phyloP scores from a whole-genome alignment of 2,329 filamentous ascomycete species.

The Fusarium drepaniforme region DNA sequence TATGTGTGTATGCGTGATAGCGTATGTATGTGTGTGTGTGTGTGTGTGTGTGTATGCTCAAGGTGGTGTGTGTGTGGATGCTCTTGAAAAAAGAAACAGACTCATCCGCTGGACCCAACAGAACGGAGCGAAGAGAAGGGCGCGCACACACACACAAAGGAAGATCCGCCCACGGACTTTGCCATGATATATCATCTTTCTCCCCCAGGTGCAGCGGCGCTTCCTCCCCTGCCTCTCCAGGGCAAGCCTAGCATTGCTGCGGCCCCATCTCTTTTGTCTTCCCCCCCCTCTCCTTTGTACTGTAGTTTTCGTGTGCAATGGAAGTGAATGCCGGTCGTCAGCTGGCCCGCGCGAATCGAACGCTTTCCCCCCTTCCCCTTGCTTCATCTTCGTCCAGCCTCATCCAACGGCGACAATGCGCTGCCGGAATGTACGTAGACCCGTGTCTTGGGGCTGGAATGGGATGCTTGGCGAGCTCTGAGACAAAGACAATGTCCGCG shows the following conservation, averaged over 20 bases:
- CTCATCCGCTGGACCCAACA: slow-evolving; percentile 22
- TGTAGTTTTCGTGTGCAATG: not conserved
- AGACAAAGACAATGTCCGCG: slow-evolving; percentile 52
- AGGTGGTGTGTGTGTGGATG: not conserved
- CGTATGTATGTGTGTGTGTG: slow-evolving; percentile 9
- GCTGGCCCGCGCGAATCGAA: slow-evolving; percentile 31
- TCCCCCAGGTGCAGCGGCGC: slow-evolving; percentile 5
- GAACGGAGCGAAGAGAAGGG: slow-evolving; percentile 17
- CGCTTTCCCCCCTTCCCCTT: slow-evolving; percentile 4
- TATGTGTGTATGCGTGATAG: slow-evolving; percentile 12
- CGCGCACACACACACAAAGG: slow-evolving; percentile 30
- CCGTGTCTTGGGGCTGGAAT: slow-evolving; percentile 47
- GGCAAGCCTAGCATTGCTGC: slow-evolving; percentile 1
- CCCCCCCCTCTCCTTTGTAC: not conserved
- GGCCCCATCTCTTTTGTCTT: slow-evolving; percentile 21
- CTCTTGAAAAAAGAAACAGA: slow-evolving; percentile 12
- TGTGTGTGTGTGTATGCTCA: slow-evolving; percentile 14
- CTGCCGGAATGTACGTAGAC: slow-evolving; percentile 33
- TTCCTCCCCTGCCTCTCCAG: slow-evolving; percentile 26
- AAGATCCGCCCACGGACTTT: slow-evolving; percentile 27
- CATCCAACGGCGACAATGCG: slow-evolving; percentile 51
- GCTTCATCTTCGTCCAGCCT: slow-evolving; percentile 43
- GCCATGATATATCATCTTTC: slow-evolving; percentile 39
- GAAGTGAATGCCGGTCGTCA: slow-evolving; percentile 27
- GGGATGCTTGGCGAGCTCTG: slow-evolving; percentile 50